Percentiles rank a stretch among this genome's conserved stretches.
These are phyloP conservation scores for Paecilomyces sp. DNA, from an alignment of 2,329 filamentous ascomycete genomes.

Conservation along the genomic window DNA sequence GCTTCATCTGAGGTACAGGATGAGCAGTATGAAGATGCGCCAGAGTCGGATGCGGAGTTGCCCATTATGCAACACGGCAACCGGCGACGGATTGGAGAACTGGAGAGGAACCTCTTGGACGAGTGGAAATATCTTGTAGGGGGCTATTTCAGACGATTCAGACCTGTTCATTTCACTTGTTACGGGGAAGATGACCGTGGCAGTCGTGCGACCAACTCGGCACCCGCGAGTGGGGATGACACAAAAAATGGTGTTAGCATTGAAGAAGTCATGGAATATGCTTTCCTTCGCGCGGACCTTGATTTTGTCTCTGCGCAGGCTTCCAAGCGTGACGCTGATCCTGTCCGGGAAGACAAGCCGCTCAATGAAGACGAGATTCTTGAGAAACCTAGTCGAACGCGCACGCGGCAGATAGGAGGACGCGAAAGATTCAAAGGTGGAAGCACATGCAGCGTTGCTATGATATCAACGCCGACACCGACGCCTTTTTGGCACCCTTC, in stretches of 20 bases:
- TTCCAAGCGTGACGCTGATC: conserved; percentile 67
- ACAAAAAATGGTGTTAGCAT: conserved; percentile 34
- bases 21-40: conserved; percentile 10
- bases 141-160: conserved; percentile 89
- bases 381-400: conserved; percentile 50
- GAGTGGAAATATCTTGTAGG: conserved; percentile 81
- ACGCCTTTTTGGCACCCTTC: conserved; percentile 93
- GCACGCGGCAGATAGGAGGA: conserved; percentile 57
- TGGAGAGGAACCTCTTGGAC: conserved; percentile 65
- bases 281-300: conserved; percentile 86
- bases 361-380: conserved; percentile 81
- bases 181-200: conserved; percentile 18
- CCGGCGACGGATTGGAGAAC: conserved; percentile 54
- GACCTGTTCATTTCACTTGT: conserved; percentile 66
- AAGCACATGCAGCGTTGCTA: conserved; percentile 79
- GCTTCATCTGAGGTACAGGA: not conserved
- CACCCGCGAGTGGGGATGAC: conserved; percentile 11
- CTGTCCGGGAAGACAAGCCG: conserved; percentile 63
- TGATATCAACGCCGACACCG: conserved; percentile 87
- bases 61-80: conserved; percentile 49
- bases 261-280: conserved; percentile 67
- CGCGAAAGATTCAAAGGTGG: conserved; percentile 80
- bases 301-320: conserved; percentile 92
- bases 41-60: conserved; percentile 12
- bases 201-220: conserved; percentile 22